Percentiles rank a stretch among this genome's conserved stretches.
These are phyloP conservation scores for Backusella liffmaniae DNA, from an alignment of 192 early-diverging fungal species.

Conservation along the genomic window DNA sequence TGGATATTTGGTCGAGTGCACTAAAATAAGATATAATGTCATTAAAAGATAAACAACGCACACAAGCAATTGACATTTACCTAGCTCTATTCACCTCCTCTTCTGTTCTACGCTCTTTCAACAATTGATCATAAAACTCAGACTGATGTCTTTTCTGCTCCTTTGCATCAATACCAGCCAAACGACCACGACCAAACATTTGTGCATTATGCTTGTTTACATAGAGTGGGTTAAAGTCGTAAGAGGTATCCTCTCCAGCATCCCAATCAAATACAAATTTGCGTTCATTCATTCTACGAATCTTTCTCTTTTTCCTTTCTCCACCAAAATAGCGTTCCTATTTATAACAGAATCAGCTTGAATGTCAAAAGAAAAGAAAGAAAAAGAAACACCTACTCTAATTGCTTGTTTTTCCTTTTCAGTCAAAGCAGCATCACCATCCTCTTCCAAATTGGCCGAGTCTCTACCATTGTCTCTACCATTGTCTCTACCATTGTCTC, in stretches of 20 bases:
- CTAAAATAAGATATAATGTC: conserved; percentile 24
- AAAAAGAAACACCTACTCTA: conserved; percentile 21
- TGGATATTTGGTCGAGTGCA: conserved; percentile 61
- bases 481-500: neutral
- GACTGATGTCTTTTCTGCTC: conserved; percentile 67
- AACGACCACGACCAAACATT: conserved; percentile 86
- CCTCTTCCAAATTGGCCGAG: neutral
- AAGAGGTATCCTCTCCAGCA: conserved; percentile 91
- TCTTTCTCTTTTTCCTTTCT: conserved; percentile 70
- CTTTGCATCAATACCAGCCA: conserved; percentile 83
- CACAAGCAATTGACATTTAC: conserved; percentile 18
- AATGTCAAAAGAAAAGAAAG: neutral
- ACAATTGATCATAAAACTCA: conserved; percentile 66
- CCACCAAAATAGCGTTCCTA: conserved; percentile 85
- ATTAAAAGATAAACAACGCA: too few species aligned
- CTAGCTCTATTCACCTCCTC: conserved; percentile 60
- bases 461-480: neutral
- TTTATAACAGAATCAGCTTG: neutral
- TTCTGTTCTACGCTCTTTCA: conserved; percentile 56
- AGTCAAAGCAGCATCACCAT: conserved; percentile 22
- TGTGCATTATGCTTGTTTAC: conserved; percentile 63
- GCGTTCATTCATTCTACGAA: conserved; percentile 85
- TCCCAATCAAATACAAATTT: conserved; percentile 99
- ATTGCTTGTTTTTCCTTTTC: conserved; percentile 43
- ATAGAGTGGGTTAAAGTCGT: conserved; percentile 91